phyloP scores from a whole-genome alignment of 2,329 filamentous ascomycete genomes.

The Trichophyton equinum region DNA sequence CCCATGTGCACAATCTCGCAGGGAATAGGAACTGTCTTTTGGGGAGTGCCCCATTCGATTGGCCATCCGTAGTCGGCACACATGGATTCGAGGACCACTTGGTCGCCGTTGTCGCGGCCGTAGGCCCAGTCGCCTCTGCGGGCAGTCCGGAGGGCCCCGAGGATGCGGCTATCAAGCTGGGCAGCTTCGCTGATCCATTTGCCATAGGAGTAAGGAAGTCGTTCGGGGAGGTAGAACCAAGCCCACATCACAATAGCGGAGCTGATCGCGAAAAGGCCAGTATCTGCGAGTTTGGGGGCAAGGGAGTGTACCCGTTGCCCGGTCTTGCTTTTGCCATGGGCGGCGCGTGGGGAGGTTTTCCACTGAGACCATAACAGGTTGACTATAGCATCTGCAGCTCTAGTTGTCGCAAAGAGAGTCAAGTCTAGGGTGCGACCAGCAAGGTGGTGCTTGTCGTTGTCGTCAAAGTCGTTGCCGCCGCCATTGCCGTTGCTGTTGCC shows the following conservation, averaged over 20 bases:
- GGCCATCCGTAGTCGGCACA: conserved; percentile 60
- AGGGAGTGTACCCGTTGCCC: conserved; percentile 27
- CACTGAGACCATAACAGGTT: conserved; percentile 51
- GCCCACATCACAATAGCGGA: conserved; percentile 75
- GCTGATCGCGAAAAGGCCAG: conserved; percentile 58
- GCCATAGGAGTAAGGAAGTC: conserved; percentile 60
- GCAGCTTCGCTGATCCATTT: conserved; percentile 73
- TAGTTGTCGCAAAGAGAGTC: conserved; percentile 62
- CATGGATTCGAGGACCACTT: conserved; percentile 56
- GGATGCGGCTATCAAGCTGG: conserved; percentile 59
- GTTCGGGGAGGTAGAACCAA: conserved; percentile 65
- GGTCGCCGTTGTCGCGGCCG: conserved; percentile 59
- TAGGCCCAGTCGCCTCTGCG: conserved; percentile 54
- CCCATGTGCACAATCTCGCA: conserved; percentile 80
- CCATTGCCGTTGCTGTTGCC: neutral
- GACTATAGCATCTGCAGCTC: conserved; percentile 59
- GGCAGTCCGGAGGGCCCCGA: conserved; percentile 59
- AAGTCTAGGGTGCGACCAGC: conserved; percentile 70
- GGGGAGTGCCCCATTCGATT: conserved; percentile 59
- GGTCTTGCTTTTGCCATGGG: conserved; percentile 18
- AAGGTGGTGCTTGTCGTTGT: conserved; percentile 22
- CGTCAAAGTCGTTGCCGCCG: neutral
- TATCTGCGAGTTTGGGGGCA: conserved; percentile 43
- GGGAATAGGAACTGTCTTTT: conserved; percentile 56
- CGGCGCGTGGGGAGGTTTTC: conserved; percentile 24